Evolutionary conservation across 75 land plant species (phyloP).

Genomic region (Gnetum montanum): DNA sequence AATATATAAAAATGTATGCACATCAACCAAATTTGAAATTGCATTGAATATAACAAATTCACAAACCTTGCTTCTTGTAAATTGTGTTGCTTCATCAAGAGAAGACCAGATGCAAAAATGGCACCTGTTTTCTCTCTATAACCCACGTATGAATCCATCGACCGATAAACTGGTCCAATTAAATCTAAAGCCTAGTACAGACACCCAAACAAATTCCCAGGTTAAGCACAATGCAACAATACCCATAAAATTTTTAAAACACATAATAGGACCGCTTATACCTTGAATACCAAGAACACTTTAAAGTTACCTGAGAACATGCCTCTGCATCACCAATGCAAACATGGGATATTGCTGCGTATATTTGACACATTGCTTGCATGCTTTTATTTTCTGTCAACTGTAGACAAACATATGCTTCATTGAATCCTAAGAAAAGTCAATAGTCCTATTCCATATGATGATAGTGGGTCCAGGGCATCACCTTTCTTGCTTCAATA

Average conservation of each 20-base stretch:
- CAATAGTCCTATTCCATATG: neutral
- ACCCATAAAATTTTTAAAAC: no score
- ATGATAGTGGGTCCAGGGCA: no score
- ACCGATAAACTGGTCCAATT: slow-evolving; percentile 70
- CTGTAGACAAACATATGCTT: no score
- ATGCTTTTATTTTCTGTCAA: slow-evolving; percentile 64
- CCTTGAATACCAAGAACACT: no score
- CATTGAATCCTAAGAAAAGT: neutral
- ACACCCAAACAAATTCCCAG: neutral
- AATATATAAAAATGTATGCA: no score
- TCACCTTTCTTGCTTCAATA: slow-evolving; percentile 75
- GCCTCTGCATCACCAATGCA: slow-evolving; percentile 93
- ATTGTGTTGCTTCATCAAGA: slow-evolving; percentile 88
- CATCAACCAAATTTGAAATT: no score
- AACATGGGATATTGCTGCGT: slow-evolving; percentile 89
- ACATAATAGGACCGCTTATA: no score
- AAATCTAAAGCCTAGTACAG: slow-evolving; percentile 77
- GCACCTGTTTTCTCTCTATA: slow-evolving; percentile 86
- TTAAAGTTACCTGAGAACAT: slow-evolving; percentile 49
- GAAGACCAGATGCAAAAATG: slow-evolving; percentile 74
- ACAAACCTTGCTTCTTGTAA: slow-evolving; percentile 97
- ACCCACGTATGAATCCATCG: slow-evolving; percentile 82
- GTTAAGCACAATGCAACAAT: slow-evolving; percentile 1
- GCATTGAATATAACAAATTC: no score
- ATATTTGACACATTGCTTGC: slow-evolving; percentile 84